Percentiles rank a stretch among this genome's conserved stretches.
Evolutionary conservation across 306 rosid genomes (phyloP).

Genomic region (Phaseolus lunatus): DNA sequence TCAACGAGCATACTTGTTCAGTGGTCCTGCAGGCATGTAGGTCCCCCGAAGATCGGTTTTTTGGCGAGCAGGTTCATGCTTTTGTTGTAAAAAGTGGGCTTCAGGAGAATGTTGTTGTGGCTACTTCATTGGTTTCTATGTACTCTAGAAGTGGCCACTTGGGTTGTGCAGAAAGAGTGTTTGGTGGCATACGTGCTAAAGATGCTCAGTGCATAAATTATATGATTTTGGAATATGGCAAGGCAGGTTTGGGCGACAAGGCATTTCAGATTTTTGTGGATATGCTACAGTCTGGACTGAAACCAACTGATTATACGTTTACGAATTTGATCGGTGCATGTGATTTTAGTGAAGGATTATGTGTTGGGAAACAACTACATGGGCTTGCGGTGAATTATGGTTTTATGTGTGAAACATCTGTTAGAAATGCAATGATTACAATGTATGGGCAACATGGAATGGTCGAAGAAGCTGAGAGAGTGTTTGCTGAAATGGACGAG

Average conservation of each 20-base stretch:
- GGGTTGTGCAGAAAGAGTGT: conserved; percentile 56
- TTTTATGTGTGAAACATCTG: conserved; percentile 44
- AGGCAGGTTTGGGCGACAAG: conserved; percentile 51
- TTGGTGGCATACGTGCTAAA: conserved; percentile 36
- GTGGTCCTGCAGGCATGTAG: conserved; percentile 58
- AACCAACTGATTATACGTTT: conserved; percentile 51
- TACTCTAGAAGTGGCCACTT: conserved; percentile 54
- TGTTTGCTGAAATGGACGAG: conserved; percentile 41
- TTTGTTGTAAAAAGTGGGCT: conserved; percentile 54
- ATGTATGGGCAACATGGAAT: conserved; percentile 58
- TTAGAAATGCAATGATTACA: conserved; percentile 59
- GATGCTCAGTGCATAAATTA: conserved; percentile 62
- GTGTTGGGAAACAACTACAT: conserved; percentile 55
- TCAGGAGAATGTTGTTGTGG: conserved; percentile 52
- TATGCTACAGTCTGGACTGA: conserved; percentile 52
- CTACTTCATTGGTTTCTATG: conserved; percentile 63
- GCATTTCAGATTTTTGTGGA: conserved; percentile 48
- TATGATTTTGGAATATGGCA: conserved; percentile 64
- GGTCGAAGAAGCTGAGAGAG: conserved; percentile 55
- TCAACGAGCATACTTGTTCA: conserved; percentile 65
- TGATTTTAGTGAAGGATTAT: conserved; percentile 36
- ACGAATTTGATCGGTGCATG: conserved; percentile 55
- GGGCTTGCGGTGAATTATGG: conserved; percentile 58
- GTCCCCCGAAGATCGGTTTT: conserved; percentile 30
- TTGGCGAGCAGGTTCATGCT: conserved; percentile 58